Conservation (phyloP, 208 protist species). For the Naegleria lovaniensis region DNA sequence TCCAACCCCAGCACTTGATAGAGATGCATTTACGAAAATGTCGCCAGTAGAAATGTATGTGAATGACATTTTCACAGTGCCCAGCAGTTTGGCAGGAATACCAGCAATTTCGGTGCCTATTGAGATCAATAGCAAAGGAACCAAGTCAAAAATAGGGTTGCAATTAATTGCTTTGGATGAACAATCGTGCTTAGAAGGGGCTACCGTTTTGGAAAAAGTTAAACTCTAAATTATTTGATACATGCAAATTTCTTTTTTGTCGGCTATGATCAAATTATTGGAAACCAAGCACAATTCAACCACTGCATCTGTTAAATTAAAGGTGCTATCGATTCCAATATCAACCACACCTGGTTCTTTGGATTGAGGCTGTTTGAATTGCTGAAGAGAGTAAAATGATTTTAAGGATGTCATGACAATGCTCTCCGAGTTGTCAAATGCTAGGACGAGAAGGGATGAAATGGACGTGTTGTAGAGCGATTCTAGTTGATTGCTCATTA, state of each 20-base stretch:
- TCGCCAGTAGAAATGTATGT: background rate
- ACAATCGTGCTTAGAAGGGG: background rate
- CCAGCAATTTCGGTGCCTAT: constrained; percentile 20
- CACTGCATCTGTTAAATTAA: background rate
- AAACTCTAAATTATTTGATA: background rate
- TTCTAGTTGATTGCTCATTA: background rate
- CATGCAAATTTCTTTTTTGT: background rate
- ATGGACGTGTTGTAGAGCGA: background rate
- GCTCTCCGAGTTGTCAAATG: background rate
- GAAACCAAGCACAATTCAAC: background rate
- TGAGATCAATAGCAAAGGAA: background rate
- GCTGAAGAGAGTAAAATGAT: background rate
- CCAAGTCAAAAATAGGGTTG: background rate
- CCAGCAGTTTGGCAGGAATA: constrained; percentile 12
- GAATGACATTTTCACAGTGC: constrained; percentile 20
- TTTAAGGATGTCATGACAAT: background rate
- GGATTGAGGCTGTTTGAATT: background rate
- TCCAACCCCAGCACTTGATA: background rate
- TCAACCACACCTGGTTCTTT: background rate
- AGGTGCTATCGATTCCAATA: background rate
- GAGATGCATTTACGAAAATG: background rate
- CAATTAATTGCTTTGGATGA: constrained; percentile 20
- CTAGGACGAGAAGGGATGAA: background rate
- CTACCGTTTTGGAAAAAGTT: background rate
- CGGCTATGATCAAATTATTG: background rate